Percentiles rank a stretch among this genome's conserved stretches.
phyloP scores from a whole-genome alignment of 2,329 filamentous ascomycete species.

The Fusarium duplospermum region DNA sequence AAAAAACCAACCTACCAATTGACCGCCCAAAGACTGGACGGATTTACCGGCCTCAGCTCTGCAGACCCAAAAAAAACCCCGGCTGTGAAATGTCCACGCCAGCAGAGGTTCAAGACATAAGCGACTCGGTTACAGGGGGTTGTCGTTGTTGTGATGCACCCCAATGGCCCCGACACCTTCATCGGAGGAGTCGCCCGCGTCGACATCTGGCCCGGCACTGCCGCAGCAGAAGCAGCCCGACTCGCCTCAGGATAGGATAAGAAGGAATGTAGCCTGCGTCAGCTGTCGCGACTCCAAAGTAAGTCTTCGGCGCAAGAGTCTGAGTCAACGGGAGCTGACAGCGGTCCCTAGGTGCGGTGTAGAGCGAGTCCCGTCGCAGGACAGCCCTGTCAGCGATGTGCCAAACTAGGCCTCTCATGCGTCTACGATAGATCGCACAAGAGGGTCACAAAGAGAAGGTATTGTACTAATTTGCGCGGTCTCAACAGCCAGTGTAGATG shows the following conservation, averaged over 20 bases:
- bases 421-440: constrained; percentile 62
- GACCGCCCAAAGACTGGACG: not conserved
- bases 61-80: not conserved
- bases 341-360: constrained; percentile 56
- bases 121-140: constrained; percentile 8
- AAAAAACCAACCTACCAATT: not conserved
- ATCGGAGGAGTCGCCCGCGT: constrained; percentile 43
- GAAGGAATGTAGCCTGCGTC: constrained; percentile 53
- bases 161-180: constrained; percentile 48
- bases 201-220: constrained; percentile 37
- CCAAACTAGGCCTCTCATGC: constrained; percentile 57
- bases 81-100: constrained; percentile 7
- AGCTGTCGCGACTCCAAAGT: constrained; percentile 56
- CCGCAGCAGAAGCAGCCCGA: constrained; percentile 23
- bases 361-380: constrained; percentile 53
- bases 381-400: constrained; percentile 58
- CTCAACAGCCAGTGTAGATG: not conserved
- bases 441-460: constrained; percentile 59
- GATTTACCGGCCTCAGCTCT: constrained; percentile 1
- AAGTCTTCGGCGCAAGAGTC: constrained; percentile 16
- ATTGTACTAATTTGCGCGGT: not conserved
- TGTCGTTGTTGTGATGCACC: constrained; percentile 35
- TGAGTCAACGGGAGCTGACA: constrained; percentile 15
- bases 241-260: constrained; percentile 45
- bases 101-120: constrained; percentile 1